Base-by-base conservation (phyloP, 202 grass and related monocot species). In the Schoenoplectus triqueter region DNA sequence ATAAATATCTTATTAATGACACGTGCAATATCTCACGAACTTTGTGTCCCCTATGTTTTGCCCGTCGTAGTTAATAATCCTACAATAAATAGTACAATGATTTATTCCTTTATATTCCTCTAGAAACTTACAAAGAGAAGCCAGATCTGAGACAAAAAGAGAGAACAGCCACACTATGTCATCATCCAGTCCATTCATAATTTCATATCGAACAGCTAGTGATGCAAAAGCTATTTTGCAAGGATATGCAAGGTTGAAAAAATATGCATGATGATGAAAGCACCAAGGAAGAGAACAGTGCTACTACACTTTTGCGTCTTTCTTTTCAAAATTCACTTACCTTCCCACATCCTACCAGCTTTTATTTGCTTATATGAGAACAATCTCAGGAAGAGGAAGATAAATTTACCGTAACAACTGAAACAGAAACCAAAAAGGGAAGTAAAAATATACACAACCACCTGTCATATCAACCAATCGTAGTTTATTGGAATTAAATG, bases 401-500 rank as follows among this genome's bases (percentile, higher is more conserved):
- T 74, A 52, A 14, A 50, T 31, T 51, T 75, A 4, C 50, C 41
- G 10, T 74, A n/a, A 48, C 48, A 74, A 48, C 69, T 20, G 49
- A 73, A 50, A 73, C 47, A 54, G 45, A 55, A 39, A 76, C 9
- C 49, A 60, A 22, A 31, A 31, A 31, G 31, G 31, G 14, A 54
- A 60, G 41, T 31, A n/a, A 31, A 47, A 59, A 42, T 21, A 0
- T 59, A n/a, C 40, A 22, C 52, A 78, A 41, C 18, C 54, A 59
- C 52, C 59, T 22, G 20, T 59, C 22, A 59, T n/a, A 2, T 50
- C 22, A 59, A 78, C 21, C 4, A 10, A 42, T 39, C 4, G 22
- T 66, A 14, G 47, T 71, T 66, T 61, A 82, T 89, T 50, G 51
- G 83, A 56, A 62, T 86, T 83, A 87, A 55, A 66, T 73, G 67